Conservation (phyloP, 2,329 filamentous ascomycete species). For the Cordyceps militaris region DNA sequence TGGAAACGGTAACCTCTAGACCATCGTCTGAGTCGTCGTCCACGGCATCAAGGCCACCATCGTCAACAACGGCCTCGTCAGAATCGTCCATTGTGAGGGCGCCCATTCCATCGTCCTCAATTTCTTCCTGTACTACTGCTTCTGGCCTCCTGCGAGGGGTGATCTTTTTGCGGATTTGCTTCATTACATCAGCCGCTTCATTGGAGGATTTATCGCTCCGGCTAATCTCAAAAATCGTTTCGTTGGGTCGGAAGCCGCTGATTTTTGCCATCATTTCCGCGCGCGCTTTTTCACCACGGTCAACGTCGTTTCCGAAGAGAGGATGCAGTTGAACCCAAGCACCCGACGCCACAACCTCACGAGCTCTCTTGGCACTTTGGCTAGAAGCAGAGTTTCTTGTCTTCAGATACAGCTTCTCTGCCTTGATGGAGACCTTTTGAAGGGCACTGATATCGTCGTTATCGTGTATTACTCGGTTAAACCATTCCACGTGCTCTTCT, state of each 20-base stretch:
- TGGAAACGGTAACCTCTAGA: slow-evolving; percentile 64
- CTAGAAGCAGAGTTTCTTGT: slow-evolving; percentile 85
- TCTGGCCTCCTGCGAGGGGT: slow-evolving; percentile 45
- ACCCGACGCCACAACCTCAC: slow-evolving; percentile 64
- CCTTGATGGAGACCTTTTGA: slow-evolving; percentile 70
- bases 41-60: slow-evolving; percentile 27
- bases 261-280: slow-evolving; percentile 84
- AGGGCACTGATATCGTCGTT: slow-evolving; percentile 66
- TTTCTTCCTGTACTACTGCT: slow-evolving; percentile 36
- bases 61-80: slow-evolving; percentile 22
- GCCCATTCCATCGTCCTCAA: slow-evolving; percentile 22
- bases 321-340: slow-evolving; percentile 70
- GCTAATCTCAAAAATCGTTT: slow-evolving; percentile 95
- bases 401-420: slow-evolving; percentile 85
- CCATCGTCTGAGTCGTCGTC: slow-evolving; percentile 42
- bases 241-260: slow-evolving; percentile 78
- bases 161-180: slow-evolving; percentile 61
- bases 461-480: slow-evolving; percentile 69
- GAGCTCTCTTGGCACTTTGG: slow-evolving; percentile 83
- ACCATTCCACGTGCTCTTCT: slow-evolving; percentile 73
- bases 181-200: slow-evolving; percentile 70
- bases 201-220: slow-evolving; percentile 58
- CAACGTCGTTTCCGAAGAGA: slow-evolving; percentile 66
- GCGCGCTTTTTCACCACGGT: slow-evolving; percentile 61
- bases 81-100: slow-evolving; percentile 22